Evolutionary conservation across 768 basidiomycete species (phyloP), one percentile per base, ranked within the genome.

Genomic region (Paxillus rubicundulus): DNA sequence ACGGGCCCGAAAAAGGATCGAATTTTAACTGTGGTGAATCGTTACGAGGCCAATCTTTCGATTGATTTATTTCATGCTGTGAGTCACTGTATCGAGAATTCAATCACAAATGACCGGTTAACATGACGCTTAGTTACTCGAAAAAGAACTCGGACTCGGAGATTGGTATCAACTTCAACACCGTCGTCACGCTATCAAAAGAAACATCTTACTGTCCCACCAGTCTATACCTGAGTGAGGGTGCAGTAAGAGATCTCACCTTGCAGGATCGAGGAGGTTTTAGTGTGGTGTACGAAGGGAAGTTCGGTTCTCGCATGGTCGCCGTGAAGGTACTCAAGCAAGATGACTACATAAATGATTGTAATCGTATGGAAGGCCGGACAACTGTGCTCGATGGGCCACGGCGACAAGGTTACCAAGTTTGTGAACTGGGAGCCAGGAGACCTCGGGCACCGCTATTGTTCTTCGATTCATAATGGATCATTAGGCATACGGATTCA

Each of bases 51-150:
- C 13, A 45, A 54, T 30, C 32, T 45, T n/a, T 49, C 68, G 9
- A 20, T 58, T 3, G 66, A 64, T 5, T 46, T 68, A 43, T 56
- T 68, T 18, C 58, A 68, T 34, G 27, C 37, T 13, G 68, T 68
- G 47, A 49, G 66, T 57, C 24, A 10, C 44, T 21, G 9, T 1
- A n/a, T 17, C 7, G n/a, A 27, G 9, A 36, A 1, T 4, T 21
- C 21, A 21, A 5, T 2, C 21, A 4, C 13, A 16, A 37, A 32
- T 28, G 38, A 42, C 17, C 47, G 16, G 16, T 44, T 60, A 38
- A 63, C 32, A 16, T 6, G n/a, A n/a, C 1, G 5, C 41, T 14
- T 32, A 68, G 64, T 40, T 70, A 14, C 60, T 68, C 20, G 64
- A 62, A 42, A 44, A 54, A 16, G 20, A 50, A 3, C 39, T 56